A percentile compares a stretch with the other conserved stretches of the same genome.
Conservation (phyloP, 2,329 filamentous ascomycete species). For the Fusarium sp. region DNA sequence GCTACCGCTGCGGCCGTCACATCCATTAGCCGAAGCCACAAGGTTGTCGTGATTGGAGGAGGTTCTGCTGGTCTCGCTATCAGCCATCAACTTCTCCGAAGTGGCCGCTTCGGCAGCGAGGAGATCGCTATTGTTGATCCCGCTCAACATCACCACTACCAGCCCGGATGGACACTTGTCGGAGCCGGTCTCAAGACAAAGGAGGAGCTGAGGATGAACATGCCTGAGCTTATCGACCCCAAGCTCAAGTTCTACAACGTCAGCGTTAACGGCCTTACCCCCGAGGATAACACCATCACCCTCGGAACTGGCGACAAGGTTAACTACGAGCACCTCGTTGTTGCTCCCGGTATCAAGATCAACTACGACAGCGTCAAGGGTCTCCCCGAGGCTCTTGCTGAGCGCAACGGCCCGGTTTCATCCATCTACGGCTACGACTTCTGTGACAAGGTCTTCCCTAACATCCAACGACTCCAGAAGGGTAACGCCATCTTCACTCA, state of each 20-base stretch:
- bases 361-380: slow-evolving; percentile 66
- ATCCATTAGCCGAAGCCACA: slow-evolving; percentile 60
- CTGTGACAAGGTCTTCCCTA: slow-evolving; percentile 65
- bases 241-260: slow-evolving; percentile 72
- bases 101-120: slow-evolving; percentile 66
- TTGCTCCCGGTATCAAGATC: slow-evolving; percentile 69
- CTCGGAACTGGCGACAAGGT: slow-evolving; percentile 68
- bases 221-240: slow-evolving; percentile 67
- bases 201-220: slow-evolving; percentile 66
- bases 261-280: slow-evolving; percentile 63
- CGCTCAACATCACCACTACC: slow-evolving; percentile 73
- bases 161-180: slow-evolving; percentile 78
- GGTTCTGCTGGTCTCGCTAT: slow-evolving; percentile 75
- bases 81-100: slow-evolving; percentile 75
- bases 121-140: slow-evolving; percentile 77
- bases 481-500: slow-evolving; percentile 71
- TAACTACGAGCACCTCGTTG: slow-evolving; percentile 74
- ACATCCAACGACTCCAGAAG: slow-evolving; percentile 61
- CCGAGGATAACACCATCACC: slow-evolving; percentile 68
- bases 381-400: slow-evolving; percentile 66
- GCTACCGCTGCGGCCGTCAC: slow-evolving; percentile 31
- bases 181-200: slow-evolving; percentile 75
- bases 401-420: slow-evolving; percentile 63
- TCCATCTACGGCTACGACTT: slow-evolving; percentile 70
- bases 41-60: slow-evolving; percentile 75